Evolutionary conservation across 2,329 filamentous ascomycete genomes (phyloP).

Genomic region (Diaporthe sp.): DNA sequence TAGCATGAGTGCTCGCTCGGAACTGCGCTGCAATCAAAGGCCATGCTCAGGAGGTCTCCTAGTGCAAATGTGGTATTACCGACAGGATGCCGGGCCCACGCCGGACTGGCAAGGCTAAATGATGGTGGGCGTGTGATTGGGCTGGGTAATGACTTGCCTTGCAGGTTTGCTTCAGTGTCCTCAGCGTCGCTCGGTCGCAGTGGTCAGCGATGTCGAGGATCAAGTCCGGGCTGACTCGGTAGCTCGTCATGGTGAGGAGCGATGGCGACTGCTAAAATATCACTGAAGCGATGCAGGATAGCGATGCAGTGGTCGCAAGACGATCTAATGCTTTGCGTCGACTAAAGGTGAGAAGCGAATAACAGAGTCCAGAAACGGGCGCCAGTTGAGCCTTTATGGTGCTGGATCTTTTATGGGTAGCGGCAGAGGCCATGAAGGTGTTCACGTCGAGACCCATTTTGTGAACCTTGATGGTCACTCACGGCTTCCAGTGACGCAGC

Average conservation of each 20-base stretch:
- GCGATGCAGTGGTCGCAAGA: constrained; percentile 21
- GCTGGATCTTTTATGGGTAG: constrained; percentile 4
- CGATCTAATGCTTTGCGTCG: neutral
- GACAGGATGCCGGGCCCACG: neutral
- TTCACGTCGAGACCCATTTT: neutral
- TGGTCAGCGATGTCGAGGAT: constrained; percentile 38
- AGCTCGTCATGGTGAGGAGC: constrained; percentile 19
- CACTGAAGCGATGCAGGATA: constrained; percentile 33
- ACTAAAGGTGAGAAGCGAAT: neutral
- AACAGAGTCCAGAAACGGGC: neutral
- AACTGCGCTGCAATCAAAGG: neutral
- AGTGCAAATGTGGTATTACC: neutral
- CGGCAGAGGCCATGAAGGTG: constrained; percentile 28
- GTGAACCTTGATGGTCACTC: constrained; percentile 39
- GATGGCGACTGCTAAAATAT: neutral
- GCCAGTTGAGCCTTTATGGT: neutral
- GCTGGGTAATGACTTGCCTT: constrained; percentile 23
- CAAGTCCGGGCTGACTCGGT: constrained; percentile 31
- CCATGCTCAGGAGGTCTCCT: neutral
- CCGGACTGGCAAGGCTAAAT: neutral
- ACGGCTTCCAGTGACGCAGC: constrained; percentile 19
- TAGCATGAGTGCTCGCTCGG: neutral
- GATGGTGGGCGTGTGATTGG: neutral
- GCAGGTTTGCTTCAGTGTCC: constrained; percentile 25
- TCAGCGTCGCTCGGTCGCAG: constrained; percentile 38